Evolutionary conservation across 768 basidiomycete species (phyloP).

Genomic region (Serpula lacrymans): DNA sequence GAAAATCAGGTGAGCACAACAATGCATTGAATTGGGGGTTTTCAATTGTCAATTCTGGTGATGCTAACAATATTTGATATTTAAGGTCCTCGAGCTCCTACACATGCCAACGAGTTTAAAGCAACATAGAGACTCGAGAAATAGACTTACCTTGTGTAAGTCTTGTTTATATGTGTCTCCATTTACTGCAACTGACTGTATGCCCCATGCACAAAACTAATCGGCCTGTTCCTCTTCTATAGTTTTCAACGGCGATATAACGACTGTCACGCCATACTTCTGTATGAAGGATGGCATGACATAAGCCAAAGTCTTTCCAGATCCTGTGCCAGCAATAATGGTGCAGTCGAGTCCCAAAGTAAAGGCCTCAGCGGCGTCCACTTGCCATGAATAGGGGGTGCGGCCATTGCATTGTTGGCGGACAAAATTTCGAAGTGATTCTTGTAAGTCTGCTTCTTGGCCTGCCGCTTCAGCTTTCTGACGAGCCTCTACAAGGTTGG

Average conservation of each 20-base stretch:
- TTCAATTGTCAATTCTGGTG: slow-evolving; percentile 38
- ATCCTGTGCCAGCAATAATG: slow-evolving; percentile 12
- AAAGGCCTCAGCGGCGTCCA: slow-evolving; percentile 10
- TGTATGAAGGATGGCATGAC: slow-evolving; percentile 13
- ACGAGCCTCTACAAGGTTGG: slow-evolving; percentile 6
- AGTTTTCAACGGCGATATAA: slow-evolving; percentile 18
- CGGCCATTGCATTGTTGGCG: slow-evolving; percentile 3
- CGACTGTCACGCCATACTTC: slow-evolving; percentile 6
- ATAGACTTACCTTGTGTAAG: slow-evolving; percentile 6
- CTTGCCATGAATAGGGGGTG: slow-evolving; percentile 10
- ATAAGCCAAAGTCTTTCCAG: slow-evolving; percentile 19
- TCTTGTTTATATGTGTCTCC: slow-evolving; percentile 10
- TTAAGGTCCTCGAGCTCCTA: slow-evolving; percentile 20
- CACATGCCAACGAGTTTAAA: no score
- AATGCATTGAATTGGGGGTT: slow-evolving; percentile 25
- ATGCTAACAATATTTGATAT: slow-evolving; percentile 29
- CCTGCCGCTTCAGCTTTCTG: slow-evolving; percentile 5
- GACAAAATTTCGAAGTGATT: no score
- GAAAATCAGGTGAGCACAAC: slow-evolving; percentile 16
- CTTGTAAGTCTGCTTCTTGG: no score
- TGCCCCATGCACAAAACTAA: no score
- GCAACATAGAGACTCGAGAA: no score
- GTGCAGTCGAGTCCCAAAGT: slow-evolving; percentile 3
- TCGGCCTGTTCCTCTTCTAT: slow-evolving; percentile 18
- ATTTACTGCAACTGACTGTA: slow-evolving; percentile 20